These are phyloP conservation scores for Gastrolobium bilobum DNA, from an alignment of 306 rosid species.

Conservation along the genomic window DNA sequence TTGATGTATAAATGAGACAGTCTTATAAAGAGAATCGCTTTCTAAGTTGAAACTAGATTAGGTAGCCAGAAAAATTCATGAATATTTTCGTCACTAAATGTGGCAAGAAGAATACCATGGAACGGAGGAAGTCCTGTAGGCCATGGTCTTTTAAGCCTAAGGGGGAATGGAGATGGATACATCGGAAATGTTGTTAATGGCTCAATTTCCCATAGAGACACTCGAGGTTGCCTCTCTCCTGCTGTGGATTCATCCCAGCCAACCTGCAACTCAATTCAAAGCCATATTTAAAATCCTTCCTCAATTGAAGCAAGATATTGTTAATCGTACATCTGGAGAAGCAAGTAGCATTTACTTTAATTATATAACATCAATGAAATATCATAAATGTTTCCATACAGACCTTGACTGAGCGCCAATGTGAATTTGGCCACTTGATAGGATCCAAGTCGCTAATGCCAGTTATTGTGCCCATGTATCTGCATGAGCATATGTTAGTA, in stretches of 20 bases:
- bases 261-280: constrained; percentile 67
- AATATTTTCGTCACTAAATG: constrained; percentile 6
- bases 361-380: neutral
- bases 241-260: constrained; percentile 99
- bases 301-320: constrained; percentile 2
- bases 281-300: constrained; percentile 7
- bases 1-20: neutral
- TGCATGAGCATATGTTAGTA: constrained; percentile 40
- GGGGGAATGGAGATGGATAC: constrained; percentile 96
- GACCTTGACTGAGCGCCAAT: constrained; percentile 99
- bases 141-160: constrained; percentile 98
- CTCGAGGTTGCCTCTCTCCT: constrained; percentile 98
- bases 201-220: constrained; percentile 96
- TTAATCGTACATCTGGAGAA: constrained; percentile 29
- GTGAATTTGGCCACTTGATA: constrained; percentile 88
- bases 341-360: constrained; percentile 38
- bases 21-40: neutral
- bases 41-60: constrained; percentile 26
- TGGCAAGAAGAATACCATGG: constrained; percentile 66
- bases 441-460: constrained; percentile 91
- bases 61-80: neutral
- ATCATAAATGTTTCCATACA: constrained; percentile 39
- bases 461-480: constrained; percentile 96
- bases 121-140: constrained; percentile 87
- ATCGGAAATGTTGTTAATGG: constrained; percentile 96